phyloP scores from a whole-genome alignment of 306 rosid species.

The Lathyrus oleraceus region DNA sequence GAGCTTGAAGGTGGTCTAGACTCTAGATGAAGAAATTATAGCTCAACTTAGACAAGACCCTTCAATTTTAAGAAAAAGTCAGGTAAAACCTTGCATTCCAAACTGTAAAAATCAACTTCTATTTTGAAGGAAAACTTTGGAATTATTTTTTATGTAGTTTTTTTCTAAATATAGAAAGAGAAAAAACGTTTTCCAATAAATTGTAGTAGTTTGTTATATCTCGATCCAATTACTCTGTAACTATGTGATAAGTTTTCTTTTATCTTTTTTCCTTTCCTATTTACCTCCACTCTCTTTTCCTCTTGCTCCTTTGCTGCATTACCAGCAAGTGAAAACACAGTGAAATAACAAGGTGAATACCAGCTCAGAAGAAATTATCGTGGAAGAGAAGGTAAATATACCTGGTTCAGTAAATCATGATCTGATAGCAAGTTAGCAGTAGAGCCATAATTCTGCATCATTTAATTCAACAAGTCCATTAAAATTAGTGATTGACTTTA shows the following conservation, averaged over 20 bases:
- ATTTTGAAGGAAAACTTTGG: not conserved
- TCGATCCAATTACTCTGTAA: conserved; percentile 11
- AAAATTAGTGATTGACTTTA: conserved; percentile 17
- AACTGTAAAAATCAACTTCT: conserved; percentile 1
- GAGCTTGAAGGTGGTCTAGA: conserved; percentile 15
- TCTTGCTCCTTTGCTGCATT: conserved; percentile 6
- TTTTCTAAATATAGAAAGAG: not conserved
- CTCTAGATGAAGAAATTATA: not conserved
- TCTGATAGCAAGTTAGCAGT: conserved; percentile 66
- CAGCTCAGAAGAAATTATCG: conserved; percentile 22
- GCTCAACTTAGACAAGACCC: conserved; percentile 2
- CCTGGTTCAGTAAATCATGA: conserved; percentile 83
- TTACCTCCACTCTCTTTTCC: conserved; percentile 1
- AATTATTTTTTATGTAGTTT: too few relatives aligned
- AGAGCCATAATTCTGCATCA: conserved; percentile 67
- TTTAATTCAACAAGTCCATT: conserved; percentile 31
- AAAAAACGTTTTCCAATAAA: conserved; percentile 13
- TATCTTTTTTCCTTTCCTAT: not conserved
- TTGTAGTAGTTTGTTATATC: conserved; percentile 15
- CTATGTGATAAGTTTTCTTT: conserved; percentile 20
- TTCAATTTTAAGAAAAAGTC: not conserved
- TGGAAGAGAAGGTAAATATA: conserved; percentile 33
- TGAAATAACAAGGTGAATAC: conserved; percentile 32
- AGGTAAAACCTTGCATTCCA: conserved; percentile 7
- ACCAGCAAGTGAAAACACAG: conserved; percentile 23